phyloP scores from a whole-genome alignment of 2,329 filamentous ascomycete genomes.

The Geosmithia flava region DNA sequence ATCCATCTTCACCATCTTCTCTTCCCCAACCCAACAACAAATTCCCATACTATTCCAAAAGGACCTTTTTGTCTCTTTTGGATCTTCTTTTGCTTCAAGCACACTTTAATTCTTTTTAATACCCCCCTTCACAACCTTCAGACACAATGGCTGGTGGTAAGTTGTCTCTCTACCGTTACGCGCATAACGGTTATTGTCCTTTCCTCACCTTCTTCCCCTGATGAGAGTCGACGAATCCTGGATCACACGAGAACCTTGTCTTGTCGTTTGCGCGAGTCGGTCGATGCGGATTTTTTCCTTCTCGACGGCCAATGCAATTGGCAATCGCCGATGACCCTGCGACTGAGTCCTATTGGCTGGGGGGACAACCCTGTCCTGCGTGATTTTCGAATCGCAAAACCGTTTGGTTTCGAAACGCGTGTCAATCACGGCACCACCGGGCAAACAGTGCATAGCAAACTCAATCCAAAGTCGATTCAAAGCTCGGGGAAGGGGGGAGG shows the following conservation, averaged over 20 bases:
- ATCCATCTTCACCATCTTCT: conserved; percentile 8
- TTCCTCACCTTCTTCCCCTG: not conserved
- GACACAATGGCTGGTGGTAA: conserved; percentile 33
- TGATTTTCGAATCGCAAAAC: conserved; percentile 14
- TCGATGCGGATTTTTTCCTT: not conserved
- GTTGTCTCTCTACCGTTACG: conserved; percentile 9
- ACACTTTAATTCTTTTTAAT: conserved; percentile 5
- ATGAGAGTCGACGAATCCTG: no score
- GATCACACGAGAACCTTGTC: no score
- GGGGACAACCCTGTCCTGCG: conserved; percentile 10
- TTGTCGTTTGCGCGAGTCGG: no score
- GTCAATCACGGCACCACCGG: no score
- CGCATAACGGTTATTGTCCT: not conserved
- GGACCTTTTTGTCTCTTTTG: conserved; percentile 1
- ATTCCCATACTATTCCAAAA: conserved; percentile 1
- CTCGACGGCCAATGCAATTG: not conserved
- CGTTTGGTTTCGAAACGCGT: not conserved
- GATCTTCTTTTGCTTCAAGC: conserved; percentile 9
- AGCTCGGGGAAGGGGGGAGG: not conserved
- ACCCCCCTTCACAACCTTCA: not conserved
- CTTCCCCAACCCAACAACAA: conserved; percentile 4
- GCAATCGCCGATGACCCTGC: not conserved
- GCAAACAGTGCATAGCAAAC: no score
- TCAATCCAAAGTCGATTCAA: not conserved
- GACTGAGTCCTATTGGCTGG: not conserved